These are phyloP conservation scores for Amyloporia xantha DNA, from an alignment of 768 basidiomycete genomes.

Conservation along the genomic window DNA sequence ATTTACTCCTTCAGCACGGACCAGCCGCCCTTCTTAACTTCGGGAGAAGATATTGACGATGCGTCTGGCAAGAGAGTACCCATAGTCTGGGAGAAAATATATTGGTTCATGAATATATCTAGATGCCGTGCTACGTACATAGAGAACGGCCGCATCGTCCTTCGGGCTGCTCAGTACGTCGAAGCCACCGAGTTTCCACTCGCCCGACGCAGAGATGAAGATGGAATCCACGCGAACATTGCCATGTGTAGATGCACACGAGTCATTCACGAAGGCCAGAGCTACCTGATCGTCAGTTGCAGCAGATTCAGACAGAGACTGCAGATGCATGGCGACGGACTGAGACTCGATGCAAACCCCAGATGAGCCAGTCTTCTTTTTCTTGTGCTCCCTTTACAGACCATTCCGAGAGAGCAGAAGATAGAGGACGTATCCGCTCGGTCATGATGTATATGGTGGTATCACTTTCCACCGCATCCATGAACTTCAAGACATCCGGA, in stretches of 20 bases:
- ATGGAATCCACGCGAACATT: slow-evolving; percentile 68
- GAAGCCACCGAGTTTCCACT: slow-evolving; percentile 96
- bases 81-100: slow-evolving; percentile 44
- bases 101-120: slow-evolving; percentile 7
- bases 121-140: slow-evolving; percentile 46
- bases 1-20: slow-evolving; percentile 72
- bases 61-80: slow-evolving; percentile 60
- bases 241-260: slow-evolving; percentile 78
- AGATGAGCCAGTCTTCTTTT: slow-evolving; percentile 84
- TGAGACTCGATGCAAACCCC: slow-evolving; percentile 89
- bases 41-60: slow-evolving; percentile 63
- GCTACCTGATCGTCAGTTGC: slow-evolving; percentile 53
- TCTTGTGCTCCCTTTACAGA: slow-evolving; percentile 53
- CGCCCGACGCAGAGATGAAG: slow-evolving; percentile 88
- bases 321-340: slow-evolving; percentile 38
- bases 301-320: slow-evolving; percentile 5
- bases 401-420: slow-evolving; percentile 54
- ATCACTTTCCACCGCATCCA: slow-evolving; percentile 91
- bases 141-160: slow-evolving; percentile 73
- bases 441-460: slow-evolving; percentile 87
- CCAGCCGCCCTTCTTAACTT: slow-evolving; percentile 88
- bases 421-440: slow-evolving; percentile 80
- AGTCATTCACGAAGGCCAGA: slow-evolving; percentile 82
- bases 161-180: slow-evolving; percentile 81
- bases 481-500: slow-evolving; percentile 92